Conservation (phyloP, 495 filamentous ascomycete species). For the Penicillium pulvis region DNA sequence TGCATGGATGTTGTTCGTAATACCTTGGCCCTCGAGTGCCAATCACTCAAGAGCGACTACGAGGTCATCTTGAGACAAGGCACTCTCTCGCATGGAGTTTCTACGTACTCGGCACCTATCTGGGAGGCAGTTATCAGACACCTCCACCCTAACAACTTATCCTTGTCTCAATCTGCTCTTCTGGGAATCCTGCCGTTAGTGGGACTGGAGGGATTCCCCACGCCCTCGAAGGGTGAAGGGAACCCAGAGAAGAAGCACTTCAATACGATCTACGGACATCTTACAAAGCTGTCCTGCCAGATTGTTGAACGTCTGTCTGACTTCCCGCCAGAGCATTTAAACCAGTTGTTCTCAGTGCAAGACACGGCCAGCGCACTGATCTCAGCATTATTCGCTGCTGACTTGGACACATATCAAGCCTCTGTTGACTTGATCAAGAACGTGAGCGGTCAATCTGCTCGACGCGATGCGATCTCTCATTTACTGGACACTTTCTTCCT, state of each 20-base stretch:
- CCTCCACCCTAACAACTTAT: constrained; percentile 62
- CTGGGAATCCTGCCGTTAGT: constrained; percentile 67
- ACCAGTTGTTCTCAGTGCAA: constrained; percentile 62
- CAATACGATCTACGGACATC: constrained; percentile 70
- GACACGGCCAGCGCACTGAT: constrained; percentile 67
- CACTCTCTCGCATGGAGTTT: constrained; percentile 66
- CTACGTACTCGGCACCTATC: constrained; percentile 63
- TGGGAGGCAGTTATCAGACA: constrained; percentile 77
- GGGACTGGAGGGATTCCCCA: constrained; percentile 69
- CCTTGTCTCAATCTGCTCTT: constrained; percentile 70
- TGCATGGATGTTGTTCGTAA: constrained; percentile 68
- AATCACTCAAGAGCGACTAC: constrained; percentile 70
- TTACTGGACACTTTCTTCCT: constrained; percentile 65
- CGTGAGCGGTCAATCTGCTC: constrained; percentile 67
- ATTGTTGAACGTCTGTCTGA: constrained; percentile 76
- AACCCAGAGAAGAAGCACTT: constrained; percentile 63
- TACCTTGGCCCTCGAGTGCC: constrained; percentile 74
- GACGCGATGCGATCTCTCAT: constrained; percentile 72
- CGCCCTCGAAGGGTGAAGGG: constrained; percentile 49
- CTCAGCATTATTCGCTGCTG: constrained; percentile 67
- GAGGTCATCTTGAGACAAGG: constrained; percentile 60
- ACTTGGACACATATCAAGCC: constrained; percentile 69
- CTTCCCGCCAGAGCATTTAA: constrained; percentile 65
- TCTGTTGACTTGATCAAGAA: constrained; percentile 79
- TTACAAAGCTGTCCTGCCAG: constrained; percentile 67